A percentile compares a stretch with the other conserved stretches of the same genome.
These are phyloP conservation scores for Haplosporangium gracile DNA, from an alignment of 192 early-diverging fungal species.

Conservation along the genomic window DNA sequence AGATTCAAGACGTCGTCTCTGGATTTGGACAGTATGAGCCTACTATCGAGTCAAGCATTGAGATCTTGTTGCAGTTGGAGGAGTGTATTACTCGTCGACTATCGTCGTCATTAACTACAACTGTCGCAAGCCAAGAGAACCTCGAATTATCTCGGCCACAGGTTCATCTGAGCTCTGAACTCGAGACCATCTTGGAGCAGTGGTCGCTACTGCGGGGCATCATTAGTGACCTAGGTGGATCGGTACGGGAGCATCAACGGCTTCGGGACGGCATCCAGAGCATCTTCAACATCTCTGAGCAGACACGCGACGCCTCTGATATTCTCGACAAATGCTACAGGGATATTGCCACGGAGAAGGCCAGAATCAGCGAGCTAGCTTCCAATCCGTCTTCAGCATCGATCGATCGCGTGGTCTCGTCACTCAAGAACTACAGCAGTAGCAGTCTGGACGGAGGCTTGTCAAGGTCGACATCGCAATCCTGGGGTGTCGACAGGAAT, in stretches of 20 bases:
- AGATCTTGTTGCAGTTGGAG: conserved; percentile 46
- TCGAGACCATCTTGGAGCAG: conserved; percentile 19
- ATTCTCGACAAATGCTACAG: conserved; percentile 38
- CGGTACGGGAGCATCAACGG: conserved; percentile 44
- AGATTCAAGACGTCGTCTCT: conserved; percentile 56
- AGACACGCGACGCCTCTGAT: conserved; percentile 18
- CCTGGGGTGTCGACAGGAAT: conserved; percentile 43
- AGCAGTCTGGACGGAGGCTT: conserved; percentile 19
- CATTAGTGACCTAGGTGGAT: conserved; percentile 27
- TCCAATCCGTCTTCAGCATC: neutral
- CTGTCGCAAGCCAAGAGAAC: neutral
- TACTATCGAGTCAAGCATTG: conserved; percentile 48
- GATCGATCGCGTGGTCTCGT: neutral
- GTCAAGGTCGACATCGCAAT: neutral
- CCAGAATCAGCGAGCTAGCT: conserved; percentile 15
- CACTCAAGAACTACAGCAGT: conserved; percentile 13
- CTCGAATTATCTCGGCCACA: neutral
- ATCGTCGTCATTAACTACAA: neutral
- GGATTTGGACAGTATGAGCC: conserved; percentile 53
- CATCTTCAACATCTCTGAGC: conserved; percentile 34
- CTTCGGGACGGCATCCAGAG: conserved; percentile 51
- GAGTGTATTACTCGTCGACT: conserved; percentile 20
- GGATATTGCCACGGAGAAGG: conserved; percentile 33
- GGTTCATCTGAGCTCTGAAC: conserved; percentile 20
- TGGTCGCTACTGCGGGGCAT: conserved; percentile 37